Evolutionary conservation across 257 asterid species (phyloP).

Genomic region (Osmanthus fragrans): DNA sequence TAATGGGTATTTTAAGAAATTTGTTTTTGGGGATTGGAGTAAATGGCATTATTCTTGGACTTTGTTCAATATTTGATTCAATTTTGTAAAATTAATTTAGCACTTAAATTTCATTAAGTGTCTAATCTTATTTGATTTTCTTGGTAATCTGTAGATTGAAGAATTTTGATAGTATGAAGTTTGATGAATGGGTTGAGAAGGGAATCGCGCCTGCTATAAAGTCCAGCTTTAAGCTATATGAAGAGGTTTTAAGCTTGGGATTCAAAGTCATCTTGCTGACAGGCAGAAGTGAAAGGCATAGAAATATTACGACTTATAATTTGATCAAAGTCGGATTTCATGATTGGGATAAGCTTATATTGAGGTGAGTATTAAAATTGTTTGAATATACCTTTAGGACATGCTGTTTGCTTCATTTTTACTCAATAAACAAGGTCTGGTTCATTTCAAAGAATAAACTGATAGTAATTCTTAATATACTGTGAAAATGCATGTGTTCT

Average conservation of each 20-base stretch:
- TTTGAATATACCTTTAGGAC: background rate
- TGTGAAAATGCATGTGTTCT: background rate
- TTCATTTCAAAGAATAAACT: background rate
- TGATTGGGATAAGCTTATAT: slow-evolving; percentile 76
- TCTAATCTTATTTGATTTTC: slow-evolving; percentile 4
- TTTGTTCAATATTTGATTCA: background rate
- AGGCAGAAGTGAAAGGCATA: slow-evolving; percentile 71
- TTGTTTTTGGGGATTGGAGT: background rate
- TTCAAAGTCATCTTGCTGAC: slow-evolving; percentile 63
- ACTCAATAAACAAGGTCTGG: background rate
- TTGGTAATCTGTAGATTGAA: slow-evolving; percentile 57
- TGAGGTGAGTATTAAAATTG: slow-evolving; percentile 44
- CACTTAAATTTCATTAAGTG: background rate
- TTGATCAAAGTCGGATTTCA: slow-evolving; percentile 63
- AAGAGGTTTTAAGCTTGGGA: slow-evolving; percentile 59
- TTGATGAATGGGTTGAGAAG: slow-evolving; percentile 82
- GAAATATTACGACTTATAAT: slow-evolving; percentile 59
- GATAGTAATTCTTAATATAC: background rate
- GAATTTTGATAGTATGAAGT: slow-evolving; percentile 52
- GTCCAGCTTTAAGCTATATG: slow-evolving; percentile 64
- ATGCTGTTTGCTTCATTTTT: no score
- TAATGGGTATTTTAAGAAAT: background rate
- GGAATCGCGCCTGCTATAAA: slow-evolving; percentile 65
- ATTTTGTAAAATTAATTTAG: background rate
- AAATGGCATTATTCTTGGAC: background rate